A percentile compares a stretch with the other conserved stretches of the same genome.
These are phyloP conservation scores for Cokeromyces recurvatus DNA, from an alignment of 371 early-diverging fungal species.

Conservation along the genomic window DNA sequence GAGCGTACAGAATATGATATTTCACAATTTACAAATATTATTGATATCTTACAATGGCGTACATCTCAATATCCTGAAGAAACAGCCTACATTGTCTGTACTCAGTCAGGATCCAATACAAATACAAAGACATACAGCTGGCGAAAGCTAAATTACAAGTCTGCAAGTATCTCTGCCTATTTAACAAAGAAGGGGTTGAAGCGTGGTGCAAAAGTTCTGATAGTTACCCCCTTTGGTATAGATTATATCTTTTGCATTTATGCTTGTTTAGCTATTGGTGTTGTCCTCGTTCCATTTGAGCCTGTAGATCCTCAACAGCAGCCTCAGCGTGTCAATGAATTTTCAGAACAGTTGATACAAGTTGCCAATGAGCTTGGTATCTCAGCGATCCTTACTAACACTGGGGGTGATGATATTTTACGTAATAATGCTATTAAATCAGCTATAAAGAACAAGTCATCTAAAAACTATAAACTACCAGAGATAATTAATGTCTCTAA, in stretches of 20 bases:
- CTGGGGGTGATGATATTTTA: constrained; percentile 61
- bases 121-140: constrained; percentile 64
- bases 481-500: constrained; percentile 54
- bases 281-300: constrained; percentile 69
- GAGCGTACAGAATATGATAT: constrained; percentile 59
- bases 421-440: constrained; percentile 46
- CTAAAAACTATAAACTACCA: constrained; percentile 29
- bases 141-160: constrained; percentile 65
- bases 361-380: constrained; percentile 58
- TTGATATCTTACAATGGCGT: constrained; percentile 65
- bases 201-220: constrained; percentile 57
- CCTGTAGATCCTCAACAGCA: constrained; percentile 53
- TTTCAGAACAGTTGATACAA: constrained; percentile 56
- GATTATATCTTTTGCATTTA: constrained; percentile 75
- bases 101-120: constrained; percentile 20
- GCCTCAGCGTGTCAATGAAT: constrained; percentile 59
- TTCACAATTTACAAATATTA: constrained; percentile 49
- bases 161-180: constrained; percentile 61
- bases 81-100: constrained; percentile 40
- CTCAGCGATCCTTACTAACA: constrained; percentile 56
- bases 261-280: constrained; percentile 76
- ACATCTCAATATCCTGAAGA: constrained; percentile 56
- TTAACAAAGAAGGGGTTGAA: constrained; percentile 55
- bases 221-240: constrained; percentile 67
- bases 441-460: constrained; percentile 22